phyloP scores from a whole-genome alignment of 768 basidiomycete species.

The Phanerodontia chrysosporium region DNA sequence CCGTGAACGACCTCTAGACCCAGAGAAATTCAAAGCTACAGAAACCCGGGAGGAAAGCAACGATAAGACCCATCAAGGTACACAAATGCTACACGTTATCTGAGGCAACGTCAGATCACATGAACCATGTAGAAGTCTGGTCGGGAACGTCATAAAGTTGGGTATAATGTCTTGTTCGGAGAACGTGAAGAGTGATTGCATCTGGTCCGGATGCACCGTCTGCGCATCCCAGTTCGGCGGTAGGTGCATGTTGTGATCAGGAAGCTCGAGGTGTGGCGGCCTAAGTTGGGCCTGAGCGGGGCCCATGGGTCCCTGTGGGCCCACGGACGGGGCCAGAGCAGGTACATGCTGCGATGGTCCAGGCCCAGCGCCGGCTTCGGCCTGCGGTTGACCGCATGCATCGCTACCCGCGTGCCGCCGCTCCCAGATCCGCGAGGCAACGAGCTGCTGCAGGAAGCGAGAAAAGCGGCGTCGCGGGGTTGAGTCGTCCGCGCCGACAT shows the following conservation, averaged over 20 bases:
- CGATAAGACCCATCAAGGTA: not conserved
- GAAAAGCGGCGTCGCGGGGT: constrained; percentile 20
- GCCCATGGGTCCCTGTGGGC: not conserved
- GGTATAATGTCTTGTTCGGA: constrained; percentile 3
- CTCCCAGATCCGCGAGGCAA: constrained; percentile 4
- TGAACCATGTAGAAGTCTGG: constrained; percentile 10
- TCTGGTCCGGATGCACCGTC: not conserved
- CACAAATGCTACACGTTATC: not conserved
- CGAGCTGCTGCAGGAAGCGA: constrained; percentile 19
- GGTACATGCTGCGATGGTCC: not conserved
- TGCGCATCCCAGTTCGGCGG: not conserved
- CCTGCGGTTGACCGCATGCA: not conserved
- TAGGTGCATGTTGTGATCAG: not conserved
- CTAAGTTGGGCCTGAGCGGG: not conserved
- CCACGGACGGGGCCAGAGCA: not conserved
- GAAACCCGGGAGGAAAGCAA: not conserved
- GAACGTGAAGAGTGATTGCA: constrained; percentile 9
- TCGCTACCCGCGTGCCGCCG: not conserved
- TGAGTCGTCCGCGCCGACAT: constrained; percentile 14
- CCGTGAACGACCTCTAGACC: not conserved
- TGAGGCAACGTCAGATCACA: not conserved
- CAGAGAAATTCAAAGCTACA: not conserved
- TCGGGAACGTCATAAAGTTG: constrained; percentile 12
- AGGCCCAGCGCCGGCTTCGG: not conserved
- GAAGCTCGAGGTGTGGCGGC: not conserved